Evolutionary conservation across 345 rosid genomes (phyloP).

Genomic region (Hibiscus trionum): DNA sequence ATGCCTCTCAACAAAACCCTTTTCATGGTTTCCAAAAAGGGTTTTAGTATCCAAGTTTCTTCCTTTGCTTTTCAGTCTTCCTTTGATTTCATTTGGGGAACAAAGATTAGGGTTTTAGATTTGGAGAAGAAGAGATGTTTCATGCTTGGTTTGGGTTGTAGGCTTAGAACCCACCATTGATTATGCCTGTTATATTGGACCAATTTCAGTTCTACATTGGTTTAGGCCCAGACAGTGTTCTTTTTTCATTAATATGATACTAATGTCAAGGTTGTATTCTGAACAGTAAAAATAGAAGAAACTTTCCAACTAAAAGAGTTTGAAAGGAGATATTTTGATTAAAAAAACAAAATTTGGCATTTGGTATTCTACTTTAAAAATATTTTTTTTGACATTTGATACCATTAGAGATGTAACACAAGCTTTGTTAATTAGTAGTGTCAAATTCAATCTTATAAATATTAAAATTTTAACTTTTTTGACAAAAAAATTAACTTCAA

Average conservation of each 20-base stretch:
- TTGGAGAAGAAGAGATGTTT: too few species aligned
- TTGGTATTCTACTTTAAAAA: too few species aligned
- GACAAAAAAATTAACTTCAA: not conserved
- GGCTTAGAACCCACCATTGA: not conserved
- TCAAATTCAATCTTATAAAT: too few species aligned
- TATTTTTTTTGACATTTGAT: too few species aligned
- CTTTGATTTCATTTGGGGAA: not conserved
- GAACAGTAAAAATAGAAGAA: too few species aligned
- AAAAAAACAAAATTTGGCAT: too few species aligned
- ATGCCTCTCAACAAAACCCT: slow-evolving; percentile 28
- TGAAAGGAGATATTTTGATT: too few species aligned
- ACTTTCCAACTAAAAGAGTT: too few species aligned
- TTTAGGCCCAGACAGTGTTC: not conserved
- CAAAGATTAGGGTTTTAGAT: slow-evolving; percentile 1
- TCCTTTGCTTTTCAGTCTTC: not conserved
- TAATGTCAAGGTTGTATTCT: too few species aligned
- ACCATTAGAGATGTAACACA: not conserved
- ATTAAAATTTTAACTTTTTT: not conserved
- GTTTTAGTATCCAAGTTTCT: not conserved
- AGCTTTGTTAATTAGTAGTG: not conserved
- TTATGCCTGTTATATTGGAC: not conserved
- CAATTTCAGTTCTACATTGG: not conserved
- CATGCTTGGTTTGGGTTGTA: not conserved
- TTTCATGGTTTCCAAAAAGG: slow-evolving; percentile 21
- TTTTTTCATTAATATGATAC: not conserved